These are phyloP conservation scores for Flaveria brownii DNA, from an alignment of 129 eudicot genomes.

Conservation along the genomic window DNA sequence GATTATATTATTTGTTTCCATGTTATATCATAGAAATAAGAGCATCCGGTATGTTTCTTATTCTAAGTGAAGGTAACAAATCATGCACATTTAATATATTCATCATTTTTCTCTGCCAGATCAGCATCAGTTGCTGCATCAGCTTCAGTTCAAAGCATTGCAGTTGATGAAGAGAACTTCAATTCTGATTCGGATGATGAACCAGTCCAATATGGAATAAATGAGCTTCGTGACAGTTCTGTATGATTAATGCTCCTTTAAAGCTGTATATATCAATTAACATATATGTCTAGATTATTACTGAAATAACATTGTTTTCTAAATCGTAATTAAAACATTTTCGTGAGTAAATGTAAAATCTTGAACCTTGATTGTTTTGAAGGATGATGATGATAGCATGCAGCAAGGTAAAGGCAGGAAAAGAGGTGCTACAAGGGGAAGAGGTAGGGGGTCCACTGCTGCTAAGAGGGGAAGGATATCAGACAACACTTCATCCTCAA, in stretches of 20 bases:
- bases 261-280: not conserved
- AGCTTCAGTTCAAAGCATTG: slow-evolving; percentile 67
- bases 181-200: slow-evolving; percentile 82
- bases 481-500: slow-evolving; percentile 64
- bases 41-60: not conserved
- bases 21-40: slow-evolving; percentile 1
- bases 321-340: not conserved
- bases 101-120: slow-evolving; percentile 43
- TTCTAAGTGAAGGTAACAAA: not conserved
- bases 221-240: slow-evolving; percentile 69
- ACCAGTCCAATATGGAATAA: slow-evolving; percentile 46
- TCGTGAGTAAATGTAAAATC: not conserved
- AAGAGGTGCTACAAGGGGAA: slow-evolving; percentile 95
- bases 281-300: not conserved
- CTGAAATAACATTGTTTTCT: not conserved
- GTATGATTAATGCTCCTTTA: slow-evolving; percentile 44
- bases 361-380: slow-evolving; percentile 10
- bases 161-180: slow-evolving; percentile 75
- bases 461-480: slow-evolving; percentile 86
- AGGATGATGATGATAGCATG: slow-evolving; percentile 58
- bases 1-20: not conserved
- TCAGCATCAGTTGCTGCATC: slow-evolving; percentile 87
- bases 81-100: slow-evolving; percentile 2
- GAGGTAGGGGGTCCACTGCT: slow-evolving; percentile 68
- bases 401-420: slow-evolving; percentile 69